Evolutionary conservation across 768 basidiomycete species (phyloP), one percentile per base, ranked within the genome.

Genomic region (Termitomyces sp.): DNA sequence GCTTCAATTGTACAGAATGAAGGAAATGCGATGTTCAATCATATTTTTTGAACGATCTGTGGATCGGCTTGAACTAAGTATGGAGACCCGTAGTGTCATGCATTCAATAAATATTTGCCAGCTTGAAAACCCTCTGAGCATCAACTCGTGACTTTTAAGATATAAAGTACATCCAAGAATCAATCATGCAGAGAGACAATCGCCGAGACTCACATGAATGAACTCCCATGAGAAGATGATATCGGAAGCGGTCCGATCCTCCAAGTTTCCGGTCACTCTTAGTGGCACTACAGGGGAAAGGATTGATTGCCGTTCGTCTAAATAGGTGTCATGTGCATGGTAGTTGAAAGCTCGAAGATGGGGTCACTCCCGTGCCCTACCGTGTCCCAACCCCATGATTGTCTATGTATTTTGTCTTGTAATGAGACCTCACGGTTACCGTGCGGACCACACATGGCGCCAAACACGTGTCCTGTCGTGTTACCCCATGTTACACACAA

Each of bases 1-100:
- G 65, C 6, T 66, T 67, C 43, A 61, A 64, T 44, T 67, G 66
- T 53, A 63, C 66, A 41, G 26, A 38, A 8, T 51, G 21, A 30
- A 11, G n/a, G n/a, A n/a, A 12, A 46, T 21, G 45, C 6, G 37
- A 26, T 50, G 19, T 22, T 9, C 14, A 1, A 30, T 10, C 12
- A 7, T 51, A 34, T 28, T 2, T 28, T 34, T 51, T 26, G 5
- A 28, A 14, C n/a, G 24, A 40, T 12, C n/a, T 14, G 12, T 3
- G 21, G 3, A 7, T 30, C 21, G 45, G 17, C 15, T 3, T 45
- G 22, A 45, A 34, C 8, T 19, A 40, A 40, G 24, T 45, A 30
- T 30, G 30, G 1, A 9, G 30, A 8, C 30, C n/a, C n/a, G 30
- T 9, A 45, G 24, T 45, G 44, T 15, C 24, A n/a, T 28, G 26